Evolutionary conservation across 2,329 filamentous ascomycete species (phyloP).

Genomic region (Harringtonia aguacate): DNA sequence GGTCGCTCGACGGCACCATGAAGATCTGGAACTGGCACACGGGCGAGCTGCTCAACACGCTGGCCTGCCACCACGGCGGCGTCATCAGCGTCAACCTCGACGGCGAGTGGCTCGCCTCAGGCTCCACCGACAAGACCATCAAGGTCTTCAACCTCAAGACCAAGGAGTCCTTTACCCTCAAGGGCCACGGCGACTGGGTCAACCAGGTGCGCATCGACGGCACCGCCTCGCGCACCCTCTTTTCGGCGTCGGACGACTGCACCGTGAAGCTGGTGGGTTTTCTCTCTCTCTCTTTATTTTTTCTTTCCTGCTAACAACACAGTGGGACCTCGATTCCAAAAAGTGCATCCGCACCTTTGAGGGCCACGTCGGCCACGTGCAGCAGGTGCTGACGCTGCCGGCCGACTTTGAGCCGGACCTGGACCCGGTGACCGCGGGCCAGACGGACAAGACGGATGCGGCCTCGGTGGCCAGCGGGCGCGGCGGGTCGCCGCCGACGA

Average conservation of each 20-base stretch:
- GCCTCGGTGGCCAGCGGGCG: constrained; percentile 37
- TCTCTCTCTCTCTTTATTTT: constrained; percentile 22
- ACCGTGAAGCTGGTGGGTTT: constrained; percentile 56
- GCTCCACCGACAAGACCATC: constrained; percentile 80
- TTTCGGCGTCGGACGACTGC: constrained; percentile 90
- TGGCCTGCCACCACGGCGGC: constrained; percentile 68
- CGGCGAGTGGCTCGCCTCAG: constrained; percentile 72
- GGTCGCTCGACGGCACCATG: constrained; percentile 59
- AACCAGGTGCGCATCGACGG: constrained; percentile 84
- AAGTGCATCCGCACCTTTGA: constrained; percentile 67
- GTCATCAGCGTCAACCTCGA: constrained; percentile 86
- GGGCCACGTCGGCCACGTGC: constrained; percentile 90
- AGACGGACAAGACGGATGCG: constrained; percentile 40
- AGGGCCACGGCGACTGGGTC: constrained; percentile 88
- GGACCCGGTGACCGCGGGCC: constrained; percentile 28
- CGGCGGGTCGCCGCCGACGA: constrained; percentile 15
- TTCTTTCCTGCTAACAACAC: not conserved
- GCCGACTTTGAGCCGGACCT: constrained; percentile 85
- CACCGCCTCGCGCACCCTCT: constrained; percentile 66
- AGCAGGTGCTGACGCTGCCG: constrained; percentile 78
- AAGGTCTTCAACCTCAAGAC: constrained; percentile 89
- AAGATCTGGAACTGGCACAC: constrained; percentile 97
- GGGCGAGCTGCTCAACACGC: constrained; percentile 72
- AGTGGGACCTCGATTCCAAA: constrained; percentile 56
- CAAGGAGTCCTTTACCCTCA: constrained; percentile 67